These are phyloP conservation scores for Colletotrichum nymphaeae DNA, from an alignment of 2,329 filamentous ascomycete species.

Conservation along the genomic window DNA sequence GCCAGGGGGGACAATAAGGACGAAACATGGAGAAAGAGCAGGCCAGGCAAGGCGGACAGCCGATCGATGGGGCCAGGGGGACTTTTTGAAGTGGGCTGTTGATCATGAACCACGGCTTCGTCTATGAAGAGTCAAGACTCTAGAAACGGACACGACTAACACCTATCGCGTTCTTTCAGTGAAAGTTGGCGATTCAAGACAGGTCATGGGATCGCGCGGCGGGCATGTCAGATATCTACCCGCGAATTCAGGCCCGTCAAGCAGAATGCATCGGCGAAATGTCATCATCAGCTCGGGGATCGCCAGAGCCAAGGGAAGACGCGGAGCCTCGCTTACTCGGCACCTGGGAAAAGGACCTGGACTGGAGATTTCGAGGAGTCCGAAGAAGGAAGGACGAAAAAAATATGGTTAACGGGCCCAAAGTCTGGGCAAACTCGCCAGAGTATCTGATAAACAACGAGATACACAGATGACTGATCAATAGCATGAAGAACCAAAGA, in stretches of 20 bases:
- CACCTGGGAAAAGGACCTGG: background rate
- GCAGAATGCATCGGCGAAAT: background rate
- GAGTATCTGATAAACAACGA: constrained; percentile 18
- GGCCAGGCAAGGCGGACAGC: background rate
- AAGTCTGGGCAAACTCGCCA: constrained; percentile 8
- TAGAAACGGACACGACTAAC: background rate
- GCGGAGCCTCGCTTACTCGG: background rate
- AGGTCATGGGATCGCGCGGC: background rate
- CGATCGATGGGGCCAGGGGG: constrained; percentile 21
- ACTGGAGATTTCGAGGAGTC: background rate
- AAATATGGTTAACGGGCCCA: background rate
- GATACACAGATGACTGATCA: background rate
- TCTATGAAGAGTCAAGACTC: background rate
- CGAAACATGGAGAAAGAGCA: constrained; percentile 28
- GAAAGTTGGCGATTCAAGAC: background rate
- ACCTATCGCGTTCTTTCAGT: background rate
- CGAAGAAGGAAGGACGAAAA: background rate
- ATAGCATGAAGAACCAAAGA: background rate
- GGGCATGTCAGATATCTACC: background rate
- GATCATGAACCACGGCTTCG: background rate
- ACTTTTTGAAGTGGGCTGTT: background rate
- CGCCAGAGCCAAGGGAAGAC: background rate
- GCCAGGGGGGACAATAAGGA: background rate
- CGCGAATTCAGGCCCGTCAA: background rate
- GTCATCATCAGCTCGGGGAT: background rate